Base-by-base conservation (phyloP, 2,329 filamentous ascomycete species). In the Cladosporium halotolerans region DNA sequence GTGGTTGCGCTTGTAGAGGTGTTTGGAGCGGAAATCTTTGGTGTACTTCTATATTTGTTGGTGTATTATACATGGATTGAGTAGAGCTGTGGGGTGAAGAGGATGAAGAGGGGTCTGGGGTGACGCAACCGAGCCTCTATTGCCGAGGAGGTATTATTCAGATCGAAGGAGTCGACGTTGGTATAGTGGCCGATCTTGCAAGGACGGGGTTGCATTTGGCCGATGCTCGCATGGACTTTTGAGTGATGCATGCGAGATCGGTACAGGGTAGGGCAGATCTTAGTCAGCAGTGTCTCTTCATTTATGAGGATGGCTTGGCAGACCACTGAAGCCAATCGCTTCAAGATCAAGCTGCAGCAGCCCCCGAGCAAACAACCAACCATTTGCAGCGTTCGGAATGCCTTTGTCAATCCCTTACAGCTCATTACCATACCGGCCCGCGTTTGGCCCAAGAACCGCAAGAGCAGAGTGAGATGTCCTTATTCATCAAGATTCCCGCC, bases 401-500 rank as follows among this genome's bases (percentile, higher is more conserved):
- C 14, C 40, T 16, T 44, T 36, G 18, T 44, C 48, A 4, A 51
- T 51, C 9, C 18, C 40, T 4, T 51, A 51, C 39, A 11, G 40
- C 6, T 11, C 40, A 14, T 16, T 9, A 5, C 40, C 48, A 38
- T 32, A 44, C 3, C 5, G 9, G n/a, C 48, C 48, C 3, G 40
- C 44, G 9, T 51, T 51, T 33, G 48, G 48, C 31, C 40, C 40
- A 11, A 31, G 48, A 2, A 51, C 48, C 16, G 48, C 48, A 32
- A 16, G 33, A 39, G 36, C 36, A 39, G 36, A 39, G 36, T 39
- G 36, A 39, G 36, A 14, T n/a, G 11, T 13, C 36, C 36, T 39
- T n/a, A 2, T 4, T 14, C n/a, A 14, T n/a, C 11, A n/a, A 39
- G 36, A 39, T 8, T 28, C 7, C 23, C 23, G 23, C 23, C 23